Base-by-base conservation (phyloP, 2,329 filamentous ascomycete species). In the Cephalotrichum gorgonifer region DNA sequence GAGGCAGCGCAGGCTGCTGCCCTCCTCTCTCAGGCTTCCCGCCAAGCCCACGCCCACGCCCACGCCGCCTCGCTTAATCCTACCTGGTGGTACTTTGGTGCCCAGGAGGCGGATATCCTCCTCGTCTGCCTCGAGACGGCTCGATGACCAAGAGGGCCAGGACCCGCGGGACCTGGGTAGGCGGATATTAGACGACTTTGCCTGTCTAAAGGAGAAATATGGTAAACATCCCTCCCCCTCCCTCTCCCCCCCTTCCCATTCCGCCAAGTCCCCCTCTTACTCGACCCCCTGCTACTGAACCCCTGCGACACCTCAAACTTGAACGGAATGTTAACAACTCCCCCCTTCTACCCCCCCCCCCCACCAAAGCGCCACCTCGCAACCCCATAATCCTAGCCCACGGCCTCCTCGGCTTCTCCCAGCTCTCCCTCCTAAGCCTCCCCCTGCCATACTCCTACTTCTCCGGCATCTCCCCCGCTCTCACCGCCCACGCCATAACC, bases 351-450 rank as follows among this genome's bases (percentile, higher is more conserved):
- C n/a, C n/a, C n/a, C n/a, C n/a, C n/a, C 11, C 25, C 15, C 22
- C 23, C 17, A 42, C 15, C 23, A 15, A 35, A 54, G 51, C 46
- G 20, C 44, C 48, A 20, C 79, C 80, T 2, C 76, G 75, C 55
- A 58, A 82, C 54, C 78, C 80, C 42, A 75, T 85, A 49, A 78
- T 84, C 48, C 74, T 85, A 30, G 79, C 80, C 47, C 81, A 84
- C 57, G 81, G 81, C 50, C 69, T 85, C 44, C 66, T 84, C 47
- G 81, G 81, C 56, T 85, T 83, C 59, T 71, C 76, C 33, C 74
- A 81, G 58, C 66, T 84, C 22, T 67, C 64, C 31, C 58, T 81
- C 15, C 69, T 67, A 12, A 67, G 72, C 2, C 67, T 69, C 55
- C 64, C 83, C 3, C 78, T 79, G 1, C 62, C 73, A 2, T 70